Conservation (phyloP, 2,329 filamentous ascomycete genomes). For the Fusarium sp. region DNA sequence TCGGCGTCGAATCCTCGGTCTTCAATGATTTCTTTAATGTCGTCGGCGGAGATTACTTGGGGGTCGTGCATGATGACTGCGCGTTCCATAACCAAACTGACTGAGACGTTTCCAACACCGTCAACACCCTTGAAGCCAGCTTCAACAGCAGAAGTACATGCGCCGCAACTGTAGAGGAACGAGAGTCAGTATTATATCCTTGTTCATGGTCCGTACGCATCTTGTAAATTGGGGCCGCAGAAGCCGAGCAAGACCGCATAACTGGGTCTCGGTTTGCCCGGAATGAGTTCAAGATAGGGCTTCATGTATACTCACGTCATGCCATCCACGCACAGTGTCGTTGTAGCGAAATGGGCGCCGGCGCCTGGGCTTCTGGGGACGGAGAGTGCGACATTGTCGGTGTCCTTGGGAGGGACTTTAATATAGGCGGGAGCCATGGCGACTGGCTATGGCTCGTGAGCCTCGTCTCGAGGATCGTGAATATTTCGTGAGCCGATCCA, state of each 20-base stretch:
- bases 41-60: slow-evolving; percentile 75
- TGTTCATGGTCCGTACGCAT: background rate
- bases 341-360: slow-evolving; percentile 81
- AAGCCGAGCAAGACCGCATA: slow-evolving; percentile 8
- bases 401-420: slow-evolving; percentile 58
- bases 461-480: slow-evolving; percentile 31
- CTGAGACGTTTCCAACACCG: slow-evolving; percentile 86
- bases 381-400: slow-evolving; percentile 48
- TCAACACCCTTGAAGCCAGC: slow-evolving; percentile 85
- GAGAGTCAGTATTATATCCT: slow-evolving; percentile 48
- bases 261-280: slow-evolving; percentile 34
- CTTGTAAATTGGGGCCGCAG: slow-evolving; percentile 1
- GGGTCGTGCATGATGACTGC: slow-evolving; percentile 95
- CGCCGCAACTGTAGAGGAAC: slow-evolving; percentile 76
- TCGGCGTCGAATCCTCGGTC: slow-evolving; percentile 92
- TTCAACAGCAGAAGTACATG: slow-evolving; percentile 96
- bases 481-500: slow-evolving; percentile 51
- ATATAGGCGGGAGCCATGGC: slow-evolving; percentile 65
- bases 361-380: slow-evolving; percentile 49
- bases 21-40: slow-evolving; percentile 87
- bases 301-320: slow-evolving; percentile 72
- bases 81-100: slow-evolving; percentile 94
- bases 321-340: slow-evolving; percentile 89
- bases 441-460: slow-evolving; percentile 30
- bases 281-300: slow-evolving; percentile 17